Percentiles rank a stretch among this genome's conserved stretches.
Conservation (phyloP, 345 rosid genomes). For the Citrus medica region DNA sequence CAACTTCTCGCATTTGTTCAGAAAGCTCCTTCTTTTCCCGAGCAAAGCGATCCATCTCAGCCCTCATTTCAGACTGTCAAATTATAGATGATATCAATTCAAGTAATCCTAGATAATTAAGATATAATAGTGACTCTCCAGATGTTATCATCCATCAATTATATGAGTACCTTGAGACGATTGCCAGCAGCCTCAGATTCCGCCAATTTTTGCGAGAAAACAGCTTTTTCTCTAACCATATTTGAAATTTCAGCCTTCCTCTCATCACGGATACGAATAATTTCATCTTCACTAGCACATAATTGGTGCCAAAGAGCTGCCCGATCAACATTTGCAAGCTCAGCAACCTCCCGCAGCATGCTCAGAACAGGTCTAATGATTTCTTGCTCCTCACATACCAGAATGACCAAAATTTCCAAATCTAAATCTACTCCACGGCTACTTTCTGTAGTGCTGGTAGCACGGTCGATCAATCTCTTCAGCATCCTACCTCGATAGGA, state of each 20-base stretch:
- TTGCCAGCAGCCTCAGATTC: conserved; percentile 72
- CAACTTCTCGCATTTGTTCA: conserved; percentile 82
- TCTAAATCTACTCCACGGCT: conserved; percentile 62
- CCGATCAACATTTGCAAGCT: conserved; percentile 87
- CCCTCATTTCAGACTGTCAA: conserved; percentile 87
- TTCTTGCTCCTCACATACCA: conserved; percentile 85
- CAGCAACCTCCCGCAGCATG: conserved; percentile 88
- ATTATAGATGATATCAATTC: conserved; percentile 18
- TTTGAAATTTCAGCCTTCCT: conserved; percentile 61
- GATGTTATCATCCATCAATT: conserved; percentile 14
- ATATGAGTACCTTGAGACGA: conserved; percentile 69
- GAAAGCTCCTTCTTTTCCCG: conserved; percentile 84
- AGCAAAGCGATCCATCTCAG: conserved; percentile 77
- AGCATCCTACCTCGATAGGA: conserved; percentile 70
- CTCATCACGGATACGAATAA: conserved; percentile 64
- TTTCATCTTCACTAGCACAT: conserved; percentile 77
- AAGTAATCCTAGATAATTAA: conserved; percentile 1
- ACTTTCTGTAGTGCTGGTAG: conserved; percentile 63
- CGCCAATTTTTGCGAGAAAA: conserved; percentile 57
- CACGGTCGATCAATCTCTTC: conserved; percentile 86
- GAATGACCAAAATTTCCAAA: conserved; percentile 76
- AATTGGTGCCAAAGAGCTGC: conserved; percentile 94
- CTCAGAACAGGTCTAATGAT: conserved; percentile 62
- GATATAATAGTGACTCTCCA: conserved; percentile 7
- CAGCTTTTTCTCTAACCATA: conserved; percentile 66